Conservation (phyloP, 2,329 filamentous ascomycete species). For the Cladosporium sp. region DNA sequence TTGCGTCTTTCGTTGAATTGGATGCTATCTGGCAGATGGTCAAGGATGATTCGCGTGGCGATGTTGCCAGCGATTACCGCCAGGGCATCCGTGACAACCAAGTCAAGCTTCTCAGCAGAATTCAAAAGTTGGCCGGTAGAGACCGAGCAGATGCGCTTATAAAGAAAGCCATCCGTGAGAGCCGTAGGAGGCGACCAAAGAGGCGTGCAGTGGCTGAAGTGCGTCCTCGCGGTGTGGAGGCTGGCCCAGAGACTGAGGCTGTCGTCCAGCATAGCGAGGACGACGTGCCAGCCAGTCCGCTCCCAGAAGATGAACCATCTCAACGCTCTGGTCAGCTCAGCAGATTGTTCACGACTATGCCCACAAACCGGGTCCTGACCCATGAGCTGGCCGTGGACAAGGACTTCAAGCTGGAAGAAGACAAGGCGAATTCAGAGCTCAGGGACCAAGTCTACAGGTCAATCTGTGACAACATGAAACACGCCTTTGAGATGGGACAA, state of each 20-base stretch:
- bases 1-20: constrained; percentile 80
- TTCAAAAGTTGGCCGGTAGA: constrained; percentile 71
- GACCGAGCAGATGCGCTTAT: constrained; percentile 69
- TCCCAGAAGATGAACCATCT: constrained; percentile 22
- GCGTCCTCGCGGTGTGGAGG: constrained; percentile 58
- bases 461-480: constrained; percentile 58
- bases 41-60: constrained; percentile 70
- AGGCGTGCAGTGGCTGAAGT: constrained; percentile 67
- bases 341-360: constrained; percentile 58
- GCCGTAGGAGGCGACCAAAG: constrained; percentile 59
- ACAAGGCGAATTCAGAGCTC: constrained; percentile 50
- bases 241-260: constrained; percentile 16
- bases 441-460: constrained; percentile 58
- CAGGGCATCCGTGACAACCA: constrained; percentile 80
- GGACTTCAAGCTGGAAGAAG: constrained; percentile 65
- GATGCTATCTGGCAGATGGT: constrained; percentile 81
- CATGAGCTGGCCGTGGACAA: constrained; percentile 78
- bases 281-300: constrained; percentile 15
- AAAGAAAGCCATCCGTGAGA: constrained; percentile 68
- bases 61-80: constrained; percentile 70
- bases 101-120: constrained; percentile 71
- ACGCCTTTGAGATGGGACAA: constrained; percentile 59
- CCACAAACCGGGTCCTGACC: constrained; percentile 69
- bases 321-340: constrained; percentile 40
- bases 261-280: constrained; percentile 20